These are phyloP conservation scores for Diaporthe sp. DNA, from an alignment of 2,329 filamentous ascomycete genomes.

Conservation along the genomic window DNA sequence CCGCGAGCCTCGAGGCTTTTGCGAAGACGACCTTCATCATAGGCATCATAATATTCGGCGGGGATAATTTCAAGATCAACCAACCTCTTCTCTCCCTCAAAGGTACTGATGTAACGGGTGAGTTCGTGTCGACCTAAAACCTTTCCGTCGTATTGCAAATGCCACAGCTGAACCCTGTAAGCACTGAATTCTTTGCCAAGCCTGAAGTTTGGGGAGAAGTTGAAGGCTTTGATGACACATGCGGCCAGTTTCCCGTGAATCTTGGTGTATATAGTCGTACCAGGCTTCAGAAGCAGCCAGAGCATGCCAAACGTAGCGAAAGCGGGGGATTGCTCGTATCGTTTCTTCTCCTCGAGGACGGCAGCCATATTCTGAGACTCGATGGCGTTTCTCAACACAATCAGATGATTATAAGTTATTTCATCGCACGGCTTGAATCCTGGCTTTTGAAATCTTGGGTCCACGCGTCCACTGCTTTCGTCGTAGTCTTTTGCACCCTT, in stretches of 20 bases:
- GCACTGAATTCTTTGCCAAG: not conserved
- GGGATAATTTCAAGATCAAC: not conserved
- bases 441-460: no score
- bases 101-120: not conserved
- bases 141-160: not conserved
- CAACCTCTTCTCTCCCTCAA: not conserved
- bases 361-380: not conserved
- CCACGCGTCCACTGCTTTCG: no score
- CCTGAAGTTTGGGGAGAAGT: not conserved
- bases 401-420: not conserved
- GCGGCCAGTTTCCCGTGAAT: not conserved
- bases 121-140: not conserved
- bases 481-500: not conserved
- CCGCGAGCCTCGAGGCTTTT: not conserved
- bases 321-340: not conserved
- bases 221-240: not conserved
- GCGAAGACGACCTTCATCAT: not conserved
- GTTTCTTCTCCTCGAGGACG: not conserved
- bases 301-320: not conserved
- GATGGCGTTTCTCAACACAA: not conserved
- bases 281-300: slow-evolving; percentile 9
- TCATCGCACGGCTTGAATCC: slow-evolving; percentile 4
- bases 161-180: not conserved
- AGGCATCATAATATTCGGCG: not conserved
- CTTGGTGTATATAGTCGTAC: slow-evolving; percentile 7